Conservation (phyloP, 2,329 filamentous ascomycete species). For the Pleurostoma richardsiae region DNA sequence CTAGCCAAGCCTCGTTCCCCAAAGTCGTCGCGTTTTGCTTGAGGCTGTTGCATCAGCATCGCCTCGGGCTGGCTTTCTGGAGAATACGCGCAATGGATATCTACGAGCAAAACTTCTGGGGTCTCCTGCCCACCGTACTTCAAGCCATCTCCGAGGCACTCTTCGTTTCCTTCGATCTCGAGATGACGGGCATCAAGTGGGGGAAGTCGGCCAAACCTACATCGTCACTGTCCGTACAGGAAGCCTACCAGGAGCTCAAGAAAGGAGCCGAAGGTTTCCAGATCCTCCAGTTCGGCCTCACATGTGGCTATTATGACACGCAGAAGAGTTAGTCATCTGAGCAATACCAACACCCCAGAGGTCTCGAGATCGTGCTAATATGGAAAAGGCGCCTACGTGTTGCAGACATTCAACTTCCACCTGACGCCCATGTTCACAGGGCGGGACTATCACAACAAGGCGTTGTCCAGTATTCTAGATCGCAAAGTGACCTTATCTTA, state of each 20-base stretch:
- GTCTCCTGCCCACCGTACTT: conserved; percentile 20
- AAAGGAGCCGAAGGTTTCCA: conserved; percentile 22
- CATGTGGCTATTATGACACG: conserved; percentile 18
- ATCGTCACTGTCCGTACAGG: conserved; percentile 4
- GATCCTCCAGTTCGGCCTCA: conserved; percentile 29
- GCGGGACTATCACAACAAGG: background rate
- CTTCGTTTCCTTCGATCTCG: conserved; percentile 28
- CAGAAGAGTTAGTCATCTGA: background rate
- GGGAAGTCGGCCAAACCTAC: background rate
- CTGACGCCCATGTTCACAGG: conserved; percentile 21
- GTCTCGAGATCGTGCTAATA: too few relatives aligned
- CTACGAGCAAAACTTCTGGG: conserved; percentile 18
- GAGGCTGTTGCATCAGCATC: too few relatives aligned
- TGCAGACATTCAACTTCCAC: conserved; percentile 22
- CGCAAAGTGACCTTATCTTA: conserved; percentile 20
- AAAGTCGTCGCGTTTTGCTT: too few relatives aligned
- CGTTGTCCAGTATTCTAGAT: conserved; percentile 15
- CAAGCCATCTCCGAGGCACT: conserved; percentile 18
- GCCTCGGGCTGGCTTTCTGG: too few relatives aligned
- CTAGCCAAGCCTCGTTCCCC: too few relatives aligned
- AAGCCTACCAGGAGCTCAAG: conserved; percentile 20
- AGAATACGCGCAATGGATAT: conserved; percentile 16
- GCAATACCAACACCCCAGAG: too few relatives aligned
- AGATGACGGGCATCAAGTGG: conserved; percentile 29
- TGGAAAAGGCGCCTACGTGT: conserved; percentile 10